Base-by-base conservation (phyloP, 2,329 filamentous ascomycete genomes). In the Pleomassaria siparia region DNA sequence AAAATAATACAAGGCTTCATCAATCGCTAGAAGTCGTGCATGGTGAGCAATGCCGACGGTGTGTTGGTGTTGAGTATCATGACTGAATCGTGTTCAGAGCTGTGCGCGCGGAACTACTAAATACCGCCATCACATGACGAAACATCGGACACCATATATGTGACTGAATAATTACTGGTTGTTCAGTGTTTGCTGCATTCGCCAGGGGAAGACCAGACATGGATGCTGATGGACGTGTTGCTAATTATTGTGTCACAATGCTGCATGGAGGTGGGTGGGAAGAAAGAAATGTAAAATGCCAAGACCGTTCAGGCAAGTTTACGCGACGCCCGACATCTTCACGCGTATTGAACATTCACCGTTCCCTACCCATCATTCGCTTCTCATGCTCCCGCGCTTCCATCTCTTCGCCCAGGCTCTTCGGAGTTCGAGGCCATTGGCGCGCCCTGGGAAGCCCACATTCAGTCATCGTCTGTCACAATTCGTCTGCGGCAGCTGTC, bases 321-420 rank as follows among this genome's bases (percentile, higher is more conserved):
- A 63, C 40, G 55, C 62, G 60, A 59, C 7, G 30, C 33, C 9
- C 16, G n/a, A 25, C 40, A 21, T 35, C 39, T 51, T 48, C 52
- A 47, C 43, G 49, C 54, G 50, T 46, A 49, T 53, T 32, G 21
- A 12, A 15, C 22, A 16, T 39, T 32, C 37, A n/a, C n/a, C n/a
- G n/a, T 12, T 15, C 40, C 28, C 29, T 37, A 32, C 33, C 24
- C 36, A 37, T 30, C 44, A 46, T 51, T 43, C 55, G 49, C 48
- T 47, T 46, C 46, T 54, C 15, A 70, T 70, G 67, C 59, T 60
- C 43, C 43, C 58, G 26, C 64, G 56, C 5, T 49, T 66, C 16
- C 46, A 55, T 25, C 39, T 55, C 11, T 54, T 64, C 10, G 36
- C 52, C 12, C 52, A 55, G 13, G 57, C 61, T 37, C 49, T 64